Base-by-base conservation (phyloP, 805 yeast genomes). In the Candida ascalaphidarum region DNA sequence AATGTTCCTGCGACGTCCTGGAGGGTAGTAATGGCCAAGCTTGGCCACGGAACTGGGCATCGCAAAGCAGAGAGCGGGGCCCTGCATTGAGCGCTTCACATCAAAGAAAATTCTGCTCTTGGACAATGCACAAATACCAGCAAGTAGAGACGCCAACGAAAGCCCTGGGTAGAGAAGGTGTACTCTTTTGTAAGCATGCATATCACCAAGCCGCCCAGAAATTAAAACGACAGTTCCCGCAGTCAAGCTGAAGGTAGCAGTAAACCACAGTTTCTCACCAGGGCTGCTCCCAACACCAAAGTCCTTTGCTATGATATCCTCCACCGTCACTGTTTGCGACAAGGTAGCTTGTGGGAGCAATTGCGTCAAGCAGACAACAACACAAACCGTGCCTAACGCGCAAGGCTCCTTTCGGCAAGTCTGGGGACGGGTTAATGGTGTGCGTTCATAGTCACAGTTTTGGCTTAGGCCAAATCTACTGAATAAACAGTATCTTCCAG, bases 141-240 rank as follows among this genome's bases (percentile, higher is more conserved):
- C 29, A 3, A 45, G 36, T 11, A 50, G 28, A 11, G 57, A 41
- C 29, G 40, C 34, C 5, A 57, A 21, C 1, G 48, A 46, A 18
- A 39, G 37, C 40, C 51, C 37, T 2, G 35, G 25, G 20, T 40
- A 47, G 8, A 47, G 23, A 7, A 53, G 23, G 33, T 38, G 51
- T 29, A 56, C 26, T 19, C 21, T 34, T 32, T 57, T 57, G 35
- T 55, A 55, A 13, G 61, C 63, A 31, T 47, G 48, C 40, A 54
- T 32, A 31, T 56, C 62, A 10, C 62, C 63, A 14, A 57, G 26
- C 17, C 59, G 42, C 2, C 63, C 63, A 2, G 52, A 44, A 2
- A 52, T 40, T 10, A 56, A 36, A 26, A 56, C 55, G 28, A 57
- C 56, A 3, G 62, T 55, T 10, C 63, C 63, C 13, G 52, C 59